Percentiles rank a stretch among this genome's conserved stretches.
These are phyloP conservation scores for Annulohypoxylon moriforme DNA, from an alignment of 495 filamentous ascomycete genomes.

Conservation along the genomic window DNA sequence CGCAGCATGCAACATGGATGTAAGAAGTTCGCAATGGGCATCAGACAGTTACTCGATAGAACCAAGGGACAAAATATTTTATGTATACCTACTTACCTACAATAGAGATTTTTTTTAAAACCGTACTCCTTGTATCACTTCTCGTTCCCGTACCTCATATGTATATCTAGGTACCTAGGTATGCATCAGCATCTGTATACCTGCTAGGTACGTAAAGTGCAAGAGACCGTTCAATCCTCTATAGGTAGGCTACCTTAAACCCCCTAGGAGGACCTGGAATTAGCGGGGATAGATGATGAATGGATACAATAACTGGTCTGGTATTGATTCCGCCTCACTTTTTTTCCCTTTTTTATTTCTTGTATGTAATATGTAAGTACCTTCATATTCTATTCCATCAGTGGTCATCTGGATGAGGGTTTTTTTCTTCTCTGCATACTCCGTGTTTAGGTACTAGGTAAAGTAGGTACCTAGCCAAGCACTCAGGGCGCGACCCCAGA, in stretches of 20 bases:
- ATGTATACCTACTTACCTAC: neutral
- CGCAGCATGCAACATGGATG: neutral
- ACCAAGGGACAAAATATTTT: neutral
- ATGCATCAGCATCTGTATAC: neutral
- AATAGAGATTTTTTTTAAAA: neutral
- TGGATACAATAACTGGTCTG: neutral
- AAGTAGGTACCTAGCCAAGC: neutral
- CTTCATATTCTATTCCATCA: neutral
- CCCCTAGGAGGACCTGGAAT: neutral
- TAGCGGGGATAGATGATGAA: neutral
- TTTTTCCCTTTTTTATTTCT: neutral
- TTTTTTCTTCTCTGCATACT: conserved; percentile 6
- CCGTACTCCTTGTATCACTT: neutral
- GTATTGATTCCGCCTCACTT: conserved; percentile 18
- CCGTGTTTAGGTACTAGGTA: neutral
- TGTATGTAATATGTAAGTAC: conserved; percentile 7
- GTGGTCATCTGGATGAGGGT: conserved; percentile 11
- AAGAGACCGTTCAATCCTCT: too few species aligned
- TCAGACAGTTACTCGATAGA: neutral
- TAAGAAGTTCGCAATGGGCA: neutral
- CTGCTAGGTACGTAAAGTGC: neutral
- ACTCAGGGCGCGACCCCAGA: neutral
- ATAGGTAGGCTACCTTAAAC: neutral
- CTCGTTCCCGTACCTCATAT: neutral
- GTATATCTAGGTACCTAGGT: neutral